phyloP scores from a whole-genome alignment of 2,329 filamentous ascomycete species.

The Claviceps paspali region DNA sequence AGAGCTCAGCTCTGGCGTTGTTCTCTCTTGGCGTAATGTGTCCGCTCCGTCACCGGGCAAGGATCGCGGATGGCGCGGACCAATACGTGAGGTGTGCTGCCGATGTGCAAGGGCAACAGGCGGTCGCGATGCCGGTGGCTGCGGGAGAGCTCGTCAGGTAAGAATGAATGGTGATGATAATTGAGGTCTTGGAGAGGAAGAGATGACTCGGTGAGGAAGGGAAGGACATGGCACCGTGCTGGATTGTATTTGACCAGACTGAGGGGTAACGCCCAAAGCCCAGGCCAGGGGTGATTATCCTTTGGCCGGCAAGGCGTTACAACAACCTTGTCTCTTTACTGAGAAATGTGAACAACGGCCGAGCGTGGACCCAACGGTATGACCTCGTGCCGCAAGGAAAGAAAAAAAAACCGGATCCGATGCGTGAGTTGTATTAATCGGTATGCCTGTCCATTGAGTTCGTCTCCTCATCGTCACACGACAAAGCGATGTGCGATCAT shows the following conservation, averaged over 20 bases:
- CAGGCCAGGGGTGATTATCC: neutral
- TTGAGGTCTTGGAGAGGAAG: slow-evolving; percentile 21
- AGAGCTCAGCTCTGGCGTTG: neutral
- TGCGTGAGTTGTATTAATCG: neutral
- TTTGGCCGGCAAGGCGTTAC: slow-evolving; percentile 10
- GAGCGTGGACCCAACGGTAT: slow-evolving; percentile 4
- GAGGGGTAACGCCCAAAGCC: slow-evolving; percentile 19
- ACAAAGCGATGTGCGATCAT: neutral
- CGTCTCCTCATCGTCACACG: neutral
- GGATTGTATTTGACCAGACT: slow-evolving; percentile 27
- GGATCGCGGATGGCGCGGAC: slow-evolving; percentile 11
- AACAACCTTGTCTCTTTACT: slow-evolving; percentile 5
- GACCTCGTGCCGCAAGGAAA: slow-evolving; percentile 3
- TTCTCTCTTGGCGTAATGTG: slow-evolving; percentile 1
- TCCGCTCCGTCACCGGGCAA: slow-evolving; percentile 6
- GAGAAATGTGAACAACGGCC: slow-evolving; percentile 5
- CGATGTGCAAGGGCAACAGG: slow-evolving; percentile 9
- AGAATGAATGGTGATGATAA: slow-evolving; percentile 14
- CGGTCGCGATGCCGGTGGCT: slow-evolving; percentile 7
- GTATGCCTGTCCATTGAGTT: neutral
- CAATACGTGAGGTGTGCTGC: slow-evolving; percentile 11
- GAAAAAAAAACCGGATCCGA: neutral
- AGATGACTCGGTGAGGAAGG: slow-evolving; percentile 26
- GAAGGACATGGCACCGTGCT: slow-evolving; percentile 22
- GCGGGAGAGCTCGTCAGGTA: slow-evolving; percentile 5